Evolutionary conservation across 2,329 filamentous ascomycete genomes (phyloP).

Genomic region (Xenoacremonium recifei): DNA sequence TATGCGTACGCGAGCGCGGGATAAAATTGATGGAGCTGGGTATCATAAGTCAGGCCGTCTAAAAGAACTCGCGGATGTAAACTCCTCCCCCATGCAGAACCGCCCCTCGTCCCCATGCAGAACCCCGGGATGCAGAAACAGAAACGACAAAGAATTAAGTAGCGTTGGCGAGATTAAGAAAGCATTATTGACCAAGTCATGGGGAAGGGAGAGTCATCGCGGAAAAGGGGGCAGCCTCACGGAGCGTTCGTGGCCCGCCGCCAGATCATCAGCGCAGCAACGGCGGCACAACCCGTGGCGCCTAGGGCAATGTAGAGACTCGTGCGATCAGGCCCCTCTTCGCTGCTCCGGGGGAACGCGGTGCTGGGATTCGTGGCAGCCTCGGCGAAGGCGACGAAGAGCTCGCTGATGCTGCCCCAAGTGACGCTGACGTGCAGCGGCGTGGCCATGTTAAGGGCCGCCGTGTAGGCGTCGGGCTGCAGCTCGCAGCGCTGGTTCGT

Average conservation of each 20-base stretch:
- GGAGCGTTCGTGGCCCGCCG: constrained; percentile 52
- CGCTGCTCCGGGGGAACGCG: constrained; percentile 86
- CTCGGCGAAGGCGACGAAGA: constrained; percentile 90
- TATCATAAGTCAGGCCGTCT: constrained; percentile 28
- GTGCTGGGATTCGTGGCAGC: constrained; percentile 86
- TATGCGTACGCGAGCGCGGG: constrained; percentile 12
- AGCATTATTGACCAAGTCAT: too few species aligned
- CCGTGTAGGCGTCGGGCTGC: constrained; percentile 91
- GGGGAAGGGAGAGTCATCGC: too few species aligned
- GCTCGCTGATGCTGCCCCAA: constrained; percentile 90
- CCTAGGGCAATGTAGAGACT: constrained; percentile 83
- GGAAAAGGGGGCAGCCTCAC: too few species aligned
- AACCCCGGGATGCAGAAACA: too few species aligned
- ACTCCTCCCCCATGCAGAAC: too few species aligned
- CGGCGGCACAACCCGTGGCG: constrained; percentile 63
- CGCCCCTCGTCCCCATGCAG: too few species aligned
- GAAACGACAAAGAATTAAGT: too few species aligned
- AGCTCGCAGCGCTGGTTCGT: constrained; percentile 90
- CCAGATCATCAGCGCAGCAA: constrained; percentile 67
- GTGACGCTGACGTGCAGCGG: constrained; percentile 93
- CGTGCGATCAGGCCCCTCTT: constrained; percentile 79
- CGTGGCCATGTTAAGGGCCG: constrained; percentile 79
- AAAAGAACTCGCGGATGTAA: constrained; percentile 18
- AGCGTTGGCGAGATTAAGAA: too few species aligned
- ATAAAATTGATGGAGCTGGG: constrained; percentile 26